Conservation (phyloP, 2,329 filamentous ascomycete species). For the Xylaria sp. region DNA sequence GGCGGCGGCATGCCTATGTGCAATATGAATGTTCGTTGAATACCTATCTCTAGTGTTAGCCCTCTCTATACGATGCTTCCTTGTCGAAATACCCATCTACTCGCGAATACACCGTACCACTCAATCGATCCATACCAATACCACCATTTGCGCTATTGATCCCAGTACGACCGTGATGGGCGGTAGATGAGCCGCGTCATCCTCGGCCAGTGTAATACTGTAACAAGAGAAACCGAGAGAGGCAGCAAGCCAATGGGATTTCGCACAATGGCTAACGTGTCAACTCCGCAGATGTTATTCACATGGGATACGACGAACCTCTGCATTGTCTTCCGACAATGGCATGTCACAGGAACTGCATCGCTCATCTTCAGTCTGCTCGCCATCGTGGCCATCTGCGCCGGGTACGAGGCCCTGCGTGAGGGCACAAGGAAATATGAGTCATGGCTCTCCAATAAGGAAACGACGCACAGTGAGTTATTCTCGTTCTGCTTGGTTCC, state of each 20-base stretch:
- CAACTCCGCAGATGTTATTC: slow-evolving; percentile 84
- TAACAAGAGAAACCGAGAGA: neutral
- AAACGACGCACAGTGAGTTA: slow-evolving; percentile 64
- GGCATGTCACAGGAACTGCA: slow-evolving; percentile 80
- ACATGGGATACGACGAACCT: slow-evolving; percentile 94
- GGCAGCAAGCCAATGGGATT: neutral
- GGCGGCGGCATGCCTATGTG: slow-evolving; percentile 66
- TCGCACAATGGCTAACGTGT: slow-evolving; percentile 20
- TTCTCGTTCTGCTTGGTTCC: slow-evolving; percentile 23
- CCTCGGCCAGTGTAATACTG: neutral
- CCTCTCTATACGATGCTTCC: neutral
- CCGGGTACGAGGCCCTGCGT: slow-evolving; percentile 93
- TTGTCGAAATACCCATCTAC: neutral
- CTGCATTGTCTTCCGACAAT: slow-evolving; percentile 93
- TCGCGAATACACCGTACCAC: neutral
- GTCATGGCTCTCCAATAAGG: slow-evolving; percentile 59
- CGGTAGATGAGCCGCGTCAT: neutral
- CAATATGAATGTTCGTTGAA: slow-evolving; percentile 83
- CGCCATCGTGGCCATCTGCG: slow-evolving; percentile 82
- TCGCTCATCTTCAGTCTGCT: slow-evolving; percentile 85
- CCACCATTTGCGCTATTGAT: neutral
- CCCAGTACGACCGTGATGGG: neutral
- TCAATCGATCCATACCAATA: neutral
- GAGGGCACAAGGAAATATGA: slow-evolving; percentile 83
- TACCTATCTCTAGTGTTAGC: neutral